A percentile compares a stretch with the other conserved stretches of the same genome.
phyloP scores from a whole-genome alignment of 2,329 filamentous ascomycete species.

The Xylariaceae sp. region DNA sequence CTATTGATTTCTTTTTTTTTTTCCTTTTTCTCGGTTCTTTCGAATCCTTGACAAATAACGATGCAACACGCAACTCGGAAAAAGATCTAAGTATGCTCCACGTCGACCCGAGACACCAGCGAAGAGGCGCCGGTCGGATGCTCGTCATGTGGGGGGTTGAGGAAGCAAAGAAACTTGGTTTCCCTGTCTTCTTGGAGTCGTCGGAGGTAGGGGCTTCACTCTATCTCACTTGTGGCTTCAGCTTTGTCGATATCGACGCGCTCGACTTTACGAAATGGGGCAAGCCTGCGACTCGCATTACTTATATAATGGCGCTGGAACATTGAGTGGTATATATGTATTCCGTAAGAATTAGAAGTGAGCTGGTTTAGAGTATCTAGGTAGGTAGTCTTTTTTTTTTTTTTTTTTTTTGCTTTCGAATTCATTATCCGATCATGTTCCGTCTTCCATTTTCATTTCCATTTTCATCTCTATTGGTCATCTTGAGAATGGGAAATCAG shows the following conservation, averaged over 20 bases:
- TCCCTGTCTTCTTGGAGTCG: slow-evolving; percentile 36
- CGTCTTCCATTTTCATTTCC: too few relatives aligned
- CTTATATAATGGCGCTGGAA: slow-evolving; percentile 16
- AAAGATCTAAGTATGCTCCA: slow-evolving; percentile 35
- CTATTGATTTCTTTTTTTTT: neutral
- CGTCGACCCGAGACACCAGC: slow-evolving; percentile 38
- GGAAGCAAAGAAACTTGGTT: slow-evolving; percentile 31
- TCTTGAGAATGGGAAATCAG: too few relatives aligned
- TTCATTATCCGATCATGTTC: too few relatives aligned
- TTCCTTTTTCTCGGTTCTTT: neutral
- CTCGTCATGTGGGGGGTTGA: slow-evolving; percentile 36
- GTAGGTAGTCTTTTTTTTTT: neutral
- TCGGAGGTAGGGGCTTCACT: slow-evolving; percentile 32
- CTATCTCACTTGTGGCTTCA: slow-evolving; percentile 38
- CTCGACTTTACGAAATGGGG: slow-evolving; percentile 32
- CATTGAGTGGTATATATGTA: neutral
- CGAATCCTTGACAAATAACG: neutral
- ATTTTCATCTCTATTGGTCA: too few relatives aligned
- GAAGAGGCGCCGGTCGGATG: slow-evolving; percentile 36
- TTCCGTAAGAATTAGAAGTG: neutral
- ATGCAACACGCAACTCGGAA: neutral
- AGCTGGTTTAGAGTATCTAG: neutral
- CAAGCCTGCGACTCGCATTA: neutral
- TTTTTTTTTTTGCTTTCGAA: too few relatives aligned
- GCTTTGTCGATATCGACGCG: slow-evolving; percentile 29